These are phyloP conservation scores for Ascochyta lentis DNA, from an alignment of 2,329 filamentous ascomycete species.

Conservation along the genomic window DNA sequence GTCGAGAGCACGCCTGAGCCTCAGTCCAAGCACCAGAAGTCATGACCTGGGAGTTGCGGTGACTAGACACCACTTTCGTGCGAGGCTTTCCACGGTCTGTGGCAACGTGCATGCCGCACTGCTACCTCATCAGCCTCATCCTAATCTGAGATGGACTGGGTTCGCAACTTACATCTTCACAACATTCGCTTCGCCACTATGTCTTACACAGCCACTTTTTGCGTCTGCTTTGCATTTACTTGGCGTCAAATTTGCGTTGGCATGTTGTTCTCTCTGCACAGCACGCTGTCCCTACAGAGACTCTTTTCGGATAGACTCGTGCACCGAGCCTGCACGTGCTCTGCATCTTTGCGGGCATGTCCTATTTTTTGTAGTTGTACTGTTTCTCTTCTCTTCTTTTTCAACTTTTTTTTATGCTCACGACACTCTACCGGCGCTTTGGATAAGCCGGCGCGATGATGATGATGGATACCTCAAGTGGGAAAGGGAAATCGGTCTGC, in stretches of 20 bases:
- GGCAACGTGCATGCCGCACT: neutral
- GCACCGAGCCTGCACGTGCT: neutral
- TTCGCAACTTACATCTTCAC: conserved; percentile 24
- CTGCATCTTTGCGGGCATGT: conserved; percentile 10
- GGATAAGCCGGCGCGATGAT: conserved; percentile 12
- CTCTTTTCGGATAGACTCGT: neutral
- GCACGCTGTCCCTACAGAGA: conserved; percentile 14
- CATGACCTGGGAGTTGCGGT: conserved; percentile 7
- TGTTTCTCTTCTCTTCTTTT: conserved; percentile 9
- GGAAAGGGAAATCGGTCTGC: neutral
- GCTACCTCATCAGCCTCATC: neutral
- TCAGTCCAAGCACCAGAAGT: conserved; percentile 13
- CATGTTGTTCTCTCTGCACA: conserved; percentile 16
- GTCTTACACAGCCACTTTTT: conserved; percentile 36
- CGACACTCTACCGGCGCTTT: conserved; percentile 3
- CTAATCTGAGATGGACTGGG: conserved; percentile 15
- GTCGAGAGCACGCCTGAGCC: conserved; percentile 24
- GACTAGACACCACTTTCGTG: neutral
- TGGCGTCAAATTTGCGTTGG: conserved; percentile 18
- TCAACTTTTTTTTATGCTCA: conserved; percentile 2
- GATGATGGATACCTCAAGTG: conserved; percentile 18
- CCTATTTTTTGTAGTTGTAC: conserved; percentile 21
- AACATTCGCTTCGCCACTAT: conserved; percentile 43
- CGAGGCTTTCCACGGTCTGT: neutral
- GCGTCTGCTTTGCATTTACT: conserved; percentile 25